Evolutionary conservation across 768 basidiomycete species (phyloP).

Genomic region (Lentinula aciculospora): DNA sequence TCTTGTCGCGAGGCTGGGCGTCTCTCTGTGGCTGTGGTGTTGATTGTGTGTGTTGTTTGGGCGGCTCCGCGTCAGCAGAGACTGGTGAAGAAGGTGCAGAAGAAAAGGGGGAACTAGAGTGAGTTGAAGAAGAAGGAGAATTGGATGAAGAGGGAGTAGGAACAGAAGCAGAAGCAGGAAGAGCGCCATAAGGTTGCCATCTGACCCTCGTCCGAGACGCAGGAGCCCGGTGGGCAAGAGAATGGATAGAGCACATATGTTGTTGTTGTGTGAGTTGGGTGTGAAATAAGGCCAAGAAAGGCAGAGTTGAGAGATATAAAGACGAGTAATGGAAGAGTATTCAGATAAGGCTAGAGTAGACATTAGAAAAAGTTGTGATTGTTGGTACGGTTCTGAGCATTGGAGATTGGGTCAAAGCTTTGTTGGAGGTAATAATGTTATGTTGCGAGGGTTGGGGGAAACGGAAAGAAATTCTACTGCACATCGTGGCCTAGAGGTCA

Average conservation of each 20-base stretch:
- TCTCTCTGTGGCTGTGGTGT: constrained; percentile 15
- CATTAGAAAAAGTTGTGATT: constrained; percentile 22
- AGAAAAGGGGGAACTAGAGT: constrained; percentile 55
- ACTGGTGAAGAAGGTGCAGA: constrained; percentile 28
- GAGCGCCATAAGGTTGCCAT: constrained; percentile 74
- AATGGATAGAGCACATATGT: constrained; percentile 19
- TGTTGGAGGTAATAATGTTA: neutral
- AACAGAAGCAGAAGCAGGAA: constrained; percentile 28
- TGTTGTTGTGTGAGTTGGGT: constrained; percentile 17
- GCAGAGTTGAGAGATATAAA: constrained; percentile 14
- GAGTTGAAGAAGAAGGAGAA: constrained; percentile 32
- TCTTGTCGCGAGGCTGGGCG: constrained; percentile 28
- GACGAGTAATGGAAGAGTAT: constrained; percentile 20
- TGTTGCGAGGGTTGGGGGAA: constrained; percentile 14
- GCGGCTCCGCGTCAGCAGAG: constrained; percentile 26
- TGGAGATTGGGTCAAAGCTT: constrained; percentile 7
- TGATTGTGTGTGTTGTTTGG: constrained; percentile 29
- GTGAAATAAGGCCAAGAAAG: constrained; percentile 19
- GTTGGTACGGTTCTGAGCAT: constrained; percentile 12
- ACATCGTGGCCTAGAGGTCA: constrained; percentile 34
- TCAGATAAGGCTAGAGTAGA: constrained; percentile 28
- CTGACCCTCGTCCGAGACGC: constrained; percentile 63
- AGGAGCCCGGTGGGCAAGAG: constrained; percentile 67
- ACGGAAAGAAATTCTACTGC: constrained; percentile 19
- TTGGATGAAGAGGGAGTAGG: constrained; percentile 31